Percentiles rank a stretch among this genome's conserved stretches.
These are phyloP conservation scores for Saccharomyces paradoxus DNA, from an alignment of 805 yeast genomes.

Conservation along the genomic window DNA sequence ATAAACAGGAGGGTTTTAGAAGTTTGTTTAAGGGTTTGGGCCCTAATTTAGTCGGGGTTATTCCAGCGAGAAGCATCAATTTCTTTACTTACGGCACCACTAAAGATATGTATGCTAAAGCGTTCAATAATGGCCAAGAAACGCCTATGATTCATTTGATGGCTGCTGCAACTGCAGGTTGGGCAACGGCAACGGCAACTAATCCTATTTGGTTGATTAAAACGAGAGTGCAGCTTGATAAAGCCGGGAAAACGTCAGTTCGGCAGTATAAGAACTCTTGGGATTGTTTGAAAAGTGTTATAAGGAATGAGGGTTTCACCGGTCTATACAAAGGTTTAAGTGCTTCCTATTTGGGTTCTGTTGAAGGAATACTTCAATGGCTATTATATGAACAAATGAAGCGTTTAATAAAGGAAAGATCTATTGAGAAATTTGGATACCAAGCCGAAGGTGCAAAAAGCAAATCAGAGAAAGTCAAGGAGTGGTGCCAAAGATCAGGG, in stretches of 20 bases:
- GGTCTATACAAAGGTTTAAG: slow-evolving; percentile 87
- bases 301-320: slow-evolving; percentile 65
- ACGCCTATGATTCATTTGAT: slow-evolving; percentile 76
- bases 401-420: slow-evolving; percentile 48
- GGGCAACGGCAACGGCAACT: slow-evolving; percentile 90
- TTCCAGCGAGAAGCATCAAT: slow-evolving; percentile 94
- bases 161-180: slow-evolving; percentile 87
- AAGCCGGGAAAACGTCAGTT: slow-evolving; percentile 41
- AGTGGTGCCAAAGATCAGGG: slow-evolving; percentile 94
- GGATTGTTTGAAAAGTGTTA: slow-evolving; percentile 69
- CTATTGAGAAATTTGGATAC: slow-evolving; percentile 33
- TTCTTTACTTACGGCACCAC: slow-evolving; percentile 95
- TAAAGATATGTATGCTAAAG: slow-evolving; percentile 60
- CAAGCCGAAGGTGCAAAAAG: slow-evolving; percentile 28
- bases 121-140: slow-evolving; percentile 67
- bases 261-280: slow-evolving; percentile 71
- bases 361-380: slow-evolving; percentile 93
- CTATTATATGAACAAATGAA: slow-evolving; percentile 94
- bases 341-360: slow-evolving; percentile 90
- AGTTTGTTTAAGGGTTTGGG: slow-evolving; percentile 93
- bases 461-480: slow-evolving; percentile 56
- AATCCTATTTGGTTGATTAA: slow-evolving; percentile 97
- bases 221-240: slow-evolving; percentile 88
- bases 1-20: slow-evolving; percentile 67
- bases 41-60: slow-evolving; percentile 93